phyloP scores from a whole-genome alignment of 1,284 basidiomycete genomes.

The Cutaneotrichosporon dermatis region DNA sequence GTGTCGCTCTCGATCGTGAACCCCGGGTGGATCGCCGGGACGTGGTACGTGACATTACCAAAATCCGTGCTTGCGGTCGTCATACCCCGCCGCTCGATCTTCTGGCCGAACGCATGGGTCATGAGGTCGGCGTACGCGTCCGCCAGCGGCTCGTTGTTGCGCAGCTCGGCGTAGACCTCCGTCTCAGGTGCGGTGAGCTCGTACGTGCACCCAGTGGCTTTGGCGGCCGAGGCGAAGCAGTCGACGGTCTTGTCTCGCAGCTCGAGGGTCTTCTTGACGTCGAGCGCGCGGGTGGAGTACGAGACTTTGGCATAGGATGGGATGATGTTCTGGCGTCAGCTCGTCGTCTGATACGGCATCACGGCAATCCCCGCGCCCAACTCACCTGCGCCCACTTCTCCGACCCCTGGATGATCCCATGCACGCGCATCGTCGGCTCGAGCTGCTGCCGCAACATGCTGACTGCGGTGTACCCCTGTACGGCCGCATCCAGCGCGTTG shows the following conservation, averaged over 20 bases:
- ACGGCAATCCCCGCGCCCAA: neutral
- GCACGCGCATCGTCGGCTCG: conserved; percentile 42
- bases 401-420: conserved; percentile 46
- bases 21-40: conserved; percentile 24
- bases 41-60: conserved; percentile 28
- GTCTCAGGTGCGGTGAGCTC: conserved; percentile 16
- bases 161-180: conserved; percentile 31
- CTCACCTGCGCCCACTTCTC: conserved; percentile 31
- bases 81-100: conserved; percentile 22
- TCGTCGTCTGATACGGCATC: neutral
- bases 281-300: conserved; percentile 42
- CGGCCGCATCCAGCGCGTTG: conserved; percentile 53
- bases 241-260: conserved; percentile 24
- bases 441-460: conserved; percentile 51
- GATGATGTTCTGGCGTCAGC: conserved; percentile 30
- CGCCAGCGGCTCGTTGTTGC: conserved; percentile 25
- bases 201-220: conserved; percentile 26
- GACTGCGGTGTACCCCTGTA: conserved; percentile 48
- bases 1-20: conserved; percentile 15
- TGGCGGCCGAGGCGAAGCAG: conserved; percentile 27
- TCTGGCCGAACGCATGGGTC: conserved; percentile 22
- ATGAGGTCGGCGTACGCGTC: conserved; percentile 28
- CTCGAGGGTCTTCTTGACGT: conserved; percentile 22
- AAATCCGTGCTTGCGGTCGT: conserved; percentile 32
- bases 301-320: conserved; percentile 37